Evolutionary conservation across 2,329 filamentous ascomycete genomes (phyloP).

Genomic region (Thelonectria blattea): DNA sequence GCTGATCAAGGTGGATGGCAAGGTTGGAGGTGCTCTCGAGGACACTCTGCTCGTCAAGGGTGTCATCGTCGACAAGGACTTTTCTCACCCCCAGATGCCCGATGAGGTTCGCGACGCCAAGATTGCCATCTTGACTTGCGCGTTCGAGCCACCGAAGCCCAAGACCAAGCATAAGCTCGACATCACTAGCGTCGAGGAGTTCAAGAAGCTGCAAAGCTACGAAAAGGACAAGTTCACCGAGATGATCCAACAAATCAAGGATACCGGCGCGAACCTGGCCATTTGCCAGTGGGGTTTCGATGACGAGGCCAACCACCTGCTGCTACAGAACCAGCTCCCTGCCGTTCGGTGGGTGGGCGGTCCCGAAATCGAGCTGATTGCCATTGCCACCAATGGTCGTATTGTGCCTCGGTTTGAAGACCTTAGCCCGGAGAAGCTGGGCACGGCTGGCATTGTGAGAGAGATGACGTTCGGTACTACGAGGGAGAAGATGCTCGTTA

Average conservation of each 20-base stretch:
- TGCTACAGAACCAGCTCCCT: slow-evolving; percentile 94
- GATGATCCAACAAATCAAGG: slow-evolving; percentile 99
- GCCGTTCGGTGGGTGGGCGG: slow-evolving; percentile 98
- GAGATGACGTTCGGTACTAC: slow-evolving; percentile 98
- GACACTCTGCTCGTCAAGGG: slow-evolving; percentile 95
- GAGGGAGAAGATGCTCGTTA: slow-evolving; percentile 98
- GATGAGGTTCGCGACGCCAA: slow-evolving; percentile 94
- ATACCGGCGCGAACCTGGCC: slow-evolving; percentile 93
- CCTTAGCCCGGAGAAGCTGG: slow-evolving; percentile 87
- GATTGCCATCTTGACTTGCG: slow-evolving; percentile 95
- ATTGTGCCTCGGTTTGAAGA: slow-evolving; percentile 98
- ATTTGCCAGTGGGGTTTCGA: slow-evolving; percentile 99
- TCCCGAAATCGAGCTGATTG: slow-evolving; percentile 97
- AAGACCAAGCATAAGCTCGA: slow-evolving; percentile 99
- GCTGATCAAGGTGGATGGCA: slow-evolving; percentile 98
- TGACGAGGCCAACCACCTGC: slow-evolving; percentile 96
- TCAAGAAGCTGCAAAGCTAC: slow-evolving; percentile 96
- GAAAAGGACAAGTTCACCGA: slow-evolving; percentile 96
- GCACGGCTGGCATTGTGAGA: slow-evolving; percentile 84
- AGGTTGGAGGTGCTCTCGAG: slow-evolving; percentile 92
- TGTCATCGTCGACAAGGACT: slow-evolving; percentile 99
- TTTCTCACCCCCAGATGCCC: slow-evolving; percentile 99
- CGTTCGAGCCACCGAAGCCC: slow-evolving; percentile 98
- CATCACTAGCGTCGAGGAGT: slow-evolving; percentile 96
- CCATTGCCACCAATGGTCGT: slow-evolving; percentile 96